A percentile compares a stretch with the other conserved stretches of the same genome.
Evolutionary conservation across 495 filamentous ascomycete genomes (phyloP).

Genomic region (Aeminium ludgeri): DNA sequence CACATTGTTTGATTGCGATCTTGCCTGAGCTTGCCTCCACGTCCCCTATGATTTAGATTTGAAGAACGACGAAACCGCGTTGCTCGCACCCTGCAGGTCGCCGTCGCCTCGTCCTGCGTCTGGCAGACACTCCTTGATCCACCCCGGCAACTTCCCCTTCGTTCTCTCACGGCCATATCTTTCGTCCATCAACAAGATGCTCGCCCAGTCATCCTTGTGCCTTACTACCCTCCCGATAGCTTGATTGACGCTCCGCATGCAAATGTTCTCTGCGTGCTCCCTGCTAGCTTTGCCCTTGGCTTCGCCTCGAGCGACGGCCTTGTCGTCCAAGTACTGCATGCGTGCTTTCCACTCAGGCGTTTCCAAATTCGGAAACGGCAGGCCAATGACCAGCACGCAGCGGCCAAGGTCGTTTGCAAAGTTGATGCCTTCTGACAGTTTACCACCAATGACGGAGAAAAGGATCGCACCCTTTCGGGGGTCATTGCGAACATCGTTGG

Average conservation of each 20-base stretch:
- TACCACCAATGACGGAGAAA: conserved; percentile 88
- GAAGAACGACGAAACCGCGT: too few species aligned
- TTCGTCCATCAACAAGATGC: conserved; percentile 69
- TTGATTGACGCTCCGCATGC: conserved; percentile 95
- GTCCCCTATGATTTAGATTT: too few species aligned
- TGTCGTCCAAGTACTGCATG: conserved; percentile 67
- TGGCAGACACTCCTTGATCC: conserved; percentile 56
- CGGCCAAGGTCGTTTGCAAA: conserved; percentile 85
- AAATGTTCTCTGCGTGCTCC: conserved; percentile 88
- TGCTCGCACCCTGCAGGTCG: too few species aligned
- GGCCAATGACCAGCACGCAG: conserved; percentile 72
- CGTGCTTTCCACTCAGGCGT: conserved; percentile 86
- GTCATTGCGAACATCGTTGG: conserved; percentile 42
- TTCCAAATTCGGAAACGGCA: conserved; percentile 84
- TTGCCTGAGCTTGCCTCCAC: too few species aligned
- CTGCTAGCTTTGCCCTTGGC: conserved; percentile 43
- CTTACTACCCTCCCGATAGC: conserved; percentile 85
- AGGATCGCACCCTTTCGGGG: conserved; percentile 56
- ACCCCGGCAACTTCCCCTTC: conserved; percentile 63
- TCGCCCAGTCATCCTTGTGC: conserved; percentile 75
- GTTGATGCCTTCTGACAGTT: conserved; percentile 93
- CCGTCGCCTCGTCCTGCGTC: too few species aligned
- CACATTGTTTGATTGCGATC: too few species aligned
- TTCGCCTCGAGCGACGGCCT: conserved; percentile 27
- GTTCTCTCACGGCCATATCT: conserved; percentile 56